Evolutionary conservation across 2,329 filamentous ascomycete species (phyloP).

Genomic region (Colletotrichum siamense): DNA sequence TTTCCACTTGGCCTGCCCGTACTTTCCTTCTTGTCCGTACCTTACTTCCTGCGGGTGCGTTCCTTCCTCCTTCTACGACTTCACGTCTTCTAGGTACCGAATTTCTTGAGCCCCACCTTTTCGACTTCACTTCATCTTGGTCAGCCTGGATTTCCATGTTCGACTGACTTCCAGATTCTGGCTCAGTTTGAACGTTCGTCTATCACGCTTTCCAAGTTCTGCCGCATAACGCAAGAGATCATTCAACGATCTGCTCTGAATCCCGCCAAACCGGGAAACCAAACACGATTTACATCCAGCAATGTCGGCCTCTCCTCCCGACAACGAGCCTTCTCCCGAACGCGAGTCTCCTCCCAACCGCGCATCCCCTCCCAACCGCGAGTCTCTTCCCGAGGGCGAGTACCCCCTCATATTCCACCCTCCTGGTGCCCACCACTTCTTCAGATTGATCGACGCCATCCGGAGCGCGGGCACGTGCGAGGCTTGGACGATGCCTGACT

Average conservation of each 20-base stretch:
- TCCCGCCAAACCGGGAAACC: not conserved
- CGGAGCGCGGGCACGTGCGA: not conserved
- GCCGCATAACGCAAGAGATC: not conserved
- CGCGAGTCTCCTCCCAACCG: not conserved
- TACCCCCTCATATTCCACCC: not conserved
- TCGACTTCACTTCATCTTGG: not conserved
- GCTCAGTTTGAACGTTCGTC: rapidly evolving
- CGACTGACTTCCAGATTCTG: not conserved
- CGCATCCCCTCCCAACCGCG: not conserved
- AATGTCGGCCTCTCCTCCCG: not conserved
- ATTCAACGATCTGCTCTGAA: not conserved
- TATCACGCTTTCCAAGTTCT: not conserved
- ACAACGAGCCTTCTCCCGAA: not conserved
- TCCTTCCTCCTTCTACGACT: not conserved
- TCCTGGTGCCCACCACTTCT: not conserved
- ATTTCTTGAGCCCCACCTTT: not conserved
- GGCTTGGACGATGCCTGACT: not conserved
- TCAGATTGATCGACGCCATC: not conserved
- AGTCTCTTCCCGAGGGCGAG: not conserved
- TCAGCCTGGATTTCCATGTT: not conserved
- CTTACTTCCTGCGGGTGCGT: not conserved
- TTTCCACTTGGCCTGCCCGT: not conserved
- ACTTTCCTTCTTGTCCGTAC: rapidly evolving
- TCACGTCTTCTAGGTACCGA: no score
- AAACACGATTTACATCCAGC: not conserved